Conservation (phyloP, 805 yeast species). For the Saccharomycopsis vini region DNA sequence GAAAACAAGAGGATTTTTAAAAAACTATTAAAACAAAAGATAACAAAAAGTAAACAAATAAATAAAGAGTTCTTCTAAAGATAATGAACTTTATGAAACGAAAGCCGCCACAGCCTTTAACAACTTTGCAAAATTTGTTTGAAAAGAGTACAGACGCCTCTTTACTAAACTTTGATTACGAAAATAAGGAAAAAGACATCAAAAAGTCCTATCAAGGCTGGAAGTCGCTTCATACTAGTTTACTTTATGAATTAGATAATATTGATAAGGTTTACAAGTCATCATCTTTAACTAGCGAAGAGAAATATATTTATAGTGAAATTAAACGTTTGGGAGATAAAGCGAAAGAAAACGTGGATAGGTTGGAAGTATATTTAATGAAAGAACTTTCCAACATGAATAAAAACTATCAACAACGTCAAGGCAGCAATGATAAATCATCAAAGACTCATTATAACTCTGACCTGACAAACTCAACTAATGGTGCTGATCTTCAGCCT, state of each 20-base stretch:
- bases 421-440: no score
- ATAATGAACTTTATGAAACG: constrained; percentile 47
- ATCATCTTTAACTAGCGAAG: constrained; percentile 12
- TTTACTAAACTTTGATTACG: constrained; percentile 46
- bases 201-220: constrained; percentile 61
- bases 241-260: constrained; percentile 45
- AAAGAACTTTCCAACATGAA: constrained; percentile 11
- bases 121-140: constrained; percentile 51
- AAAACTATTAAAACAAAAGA: no score
- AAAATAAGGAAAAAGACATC: constrained; percentile 42
- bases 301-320: constrained; percentile 11
- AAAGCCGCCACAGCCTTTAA: constrained; percentile 51
- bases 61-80: no score
- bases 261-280: constrained; percentile 33
- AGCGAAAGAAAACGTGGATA: constrained; percentile 14
- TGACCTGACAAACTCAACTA: neutral
- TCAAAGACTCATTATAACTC: neutral
- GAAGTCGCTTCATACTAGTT: constrained; percentile 59
- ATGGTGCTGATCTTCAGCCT: constrained; percentile 15
- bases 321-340: constrained; percentile 10
- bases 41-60: no score
- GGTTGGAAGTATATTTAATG: constrained; percentile 13
- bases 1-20: no score
- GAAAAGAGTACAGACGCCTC: constrained; percentile 54
- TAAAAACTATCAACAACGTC: neutral